Conservation (phyloP, 1,284 basidiomycete genomes). For the Malassezia japonica region DNA sequence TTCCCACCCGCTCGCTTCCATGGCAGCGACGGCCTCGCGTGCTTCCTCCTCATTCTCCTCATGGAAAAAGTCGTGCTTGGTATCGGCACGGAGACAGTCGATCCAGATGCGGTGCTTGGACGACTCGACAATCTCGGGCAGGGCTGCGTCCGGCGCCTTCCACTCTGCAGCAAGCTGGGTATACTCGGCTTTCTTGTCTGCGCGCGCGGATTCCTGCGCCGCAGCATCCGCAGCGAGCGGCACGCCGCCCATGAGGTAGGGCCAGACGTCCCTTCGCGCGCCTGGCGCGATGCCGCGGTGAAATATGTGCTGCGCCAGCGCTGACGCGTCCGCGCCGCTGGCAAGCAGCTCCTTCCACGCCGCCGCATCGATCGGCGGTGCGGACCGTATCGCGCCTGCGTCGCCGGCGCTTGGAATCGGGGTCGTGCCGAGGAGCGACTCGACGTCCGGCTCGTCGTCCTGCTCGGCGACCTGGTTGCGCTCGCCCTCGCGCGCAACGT, state of each 20-base stretch:
- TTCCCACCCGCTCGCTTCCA: constrained; percentile 17
- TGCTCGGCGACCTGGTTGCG: constrained; percentile 19
- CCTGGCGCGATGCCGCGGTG: constrained; percentile 26
- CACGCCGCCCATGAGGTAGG: constrained; percentile 73
- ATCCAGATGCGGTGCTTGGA: constrained; percentile 84
- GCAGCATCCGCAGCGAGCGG: constrained; percentile 58
- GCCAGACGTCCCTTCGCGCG: constrained; percentile 59
- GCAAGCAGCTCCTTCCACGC: constrained; percentile 33
- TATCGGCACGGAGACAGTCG: constrained; percentile 92
- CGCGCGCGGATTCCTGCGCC: constrained; percentile 27
- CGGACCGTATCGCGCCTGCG: constrained; percentile 9
- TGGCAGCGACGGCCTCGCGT: constrained; percentile 34
- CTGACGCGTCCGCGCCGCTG: constrained; percentile 7
- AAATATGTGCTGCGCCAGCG: constrained; percentile 32
- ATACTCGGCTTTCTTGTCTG: constrained; percentile 20
- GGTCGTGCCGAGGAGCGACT: constrained; percentile 5
- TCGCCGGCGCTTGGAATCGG: not conserved
- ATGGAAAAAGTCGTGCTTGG: constrained; percentile 71
- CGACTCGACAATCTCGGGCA: constrained; percentile 29
- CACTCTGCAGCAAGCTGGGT: constrained; percentile 22
- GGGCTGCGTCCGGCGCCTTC: constrained; percentile 14
- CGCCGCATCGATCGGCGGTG: not conserved
- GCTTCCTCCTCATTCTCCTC: not conserved
- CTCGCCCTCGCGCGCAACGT: constrained; percentile 58
- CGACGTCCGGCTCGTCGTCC: constrained; percentile 15